Evolutionary conservation across 306 rosid species (phyloP).

Genomic region (Dryas alaskensis): DNA sequence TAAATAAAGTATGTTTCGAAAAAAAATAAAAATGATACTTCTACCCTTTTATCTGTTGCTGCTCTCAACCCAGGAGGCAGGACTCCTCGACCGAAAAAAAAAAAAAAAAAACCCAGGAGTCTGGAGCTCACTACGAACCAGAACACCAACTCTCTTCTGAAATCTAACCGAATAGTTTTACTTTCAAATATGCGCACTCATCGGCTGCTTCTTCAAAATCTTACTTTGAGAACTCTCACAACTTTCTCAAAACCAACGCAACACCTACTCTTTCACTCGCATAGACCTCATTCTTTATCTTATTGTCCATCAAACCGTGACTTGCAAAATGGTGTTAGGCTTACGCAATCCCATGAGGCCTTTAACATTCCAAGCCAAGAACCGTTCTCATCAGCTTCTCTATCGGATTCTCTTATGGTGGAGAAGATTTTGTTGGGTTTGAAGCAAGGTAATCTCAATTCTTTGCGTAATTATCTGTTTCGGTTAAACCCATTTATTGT

Average conservation of each 20-base stretch:
- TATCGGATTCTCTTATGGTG: conserved; percentile 39
- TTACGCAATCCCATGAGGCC: conserved; percentile 12
- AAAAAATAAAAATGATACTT: no score
- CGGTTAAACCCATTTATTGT: conserved; percentile 42
- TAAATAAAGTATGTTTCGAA: no score
- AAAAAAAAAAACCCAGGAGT: no score
- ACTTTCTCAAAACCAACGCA: not conserved
- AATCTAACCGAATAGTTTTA: not conserved
- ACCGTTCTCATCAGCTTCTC: conserved; percentile 30
- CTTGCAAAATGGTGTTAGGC: conserved; percentile 4
- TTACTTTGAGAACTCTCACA: conserved; percentile 14
- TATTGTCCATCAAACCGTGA: conserved; percentile 16
- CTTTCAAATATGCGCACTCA: conserved; percentile 26
- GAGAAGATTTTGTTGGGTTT: conserved; percentile 56
- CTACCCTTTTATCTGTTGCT: no score
- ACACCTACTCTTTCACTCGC: not conserved
- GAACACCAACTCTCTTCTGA: not conserved
- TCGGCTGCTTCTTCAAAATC: conserved; percentile 7
- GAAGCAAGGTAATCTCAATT: conserved; percentile 44
- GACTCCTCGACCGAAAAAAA: no score
- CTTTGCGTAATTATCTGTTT: conserved; percentile 36
- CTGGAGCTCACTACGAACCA: no score
- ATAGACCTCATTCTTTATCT: conserved; percentile 9
- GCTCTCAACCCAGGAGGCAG: no score
- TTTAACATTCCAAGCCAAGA: not conserved